Conservation (phyloP, 148 eudicot species). For the Heliosperma pusillum region DNA sequence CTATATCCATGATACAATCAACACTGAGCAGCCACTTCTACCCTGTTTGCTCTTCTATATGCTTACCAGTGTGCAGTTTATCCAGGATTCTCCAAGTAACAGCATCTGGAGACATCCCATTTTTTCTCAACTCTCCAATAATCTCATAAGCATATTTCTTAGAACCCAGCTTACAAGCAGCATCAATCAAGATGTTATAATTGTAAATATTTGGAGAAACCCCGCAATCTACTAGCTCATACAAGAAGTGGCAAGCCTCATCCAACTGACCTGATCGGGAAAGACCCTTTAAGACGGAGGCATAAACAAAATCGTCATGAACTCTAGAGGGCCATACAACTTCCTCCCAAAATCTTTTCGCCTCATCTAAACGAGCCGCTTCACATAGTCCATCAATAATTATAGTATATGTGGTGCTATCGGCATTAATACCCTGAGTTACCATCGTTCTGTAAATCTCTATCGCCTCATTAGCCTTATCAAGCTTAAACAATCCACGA, state of each 20-base stretch:
- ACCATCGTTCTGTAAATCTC: conserved; percentile 45
- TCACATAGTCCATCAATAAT: conserved; percentile 69
- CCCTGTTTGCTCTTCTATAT: background rate
- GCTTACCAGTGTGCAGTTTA: conserved; percentile 44
- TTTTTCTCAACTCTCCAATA: conserved; percentile 86
- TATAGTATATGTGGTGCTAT: conserved; percentile 56
- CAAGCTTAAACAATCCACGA: conserved; percentile 55
- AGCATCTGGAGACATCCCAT: conserved; percentile 78
- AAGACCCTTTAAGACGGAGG: conserved; percentile 76
- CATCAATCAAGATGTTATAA: conserved; percentile 67
- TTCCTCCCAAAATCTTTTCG: conserved; percentile 67
- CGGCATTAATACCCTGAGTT: conserved; percentile 43
- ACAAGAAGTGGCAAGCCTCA: conserved; percentile 77
- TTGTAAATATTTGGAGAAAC: conserved; percentile 53
- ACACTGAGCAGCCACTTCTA: background rate
- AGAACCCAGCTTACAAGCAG: conserved; percentile 65
- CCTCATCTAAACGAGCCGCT: conserved; percentile 47
- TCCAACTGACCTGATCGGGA: conserved; percentile 48
- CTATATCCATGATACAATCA: background rate
- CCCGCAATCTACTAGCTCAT: conserved; percentile 81
- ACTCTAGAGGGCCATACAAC: conserved; percentile 73
- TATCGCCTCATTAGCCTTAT: conserved; percentile 52
- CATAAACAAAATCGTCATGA: conserved; percentile 74
- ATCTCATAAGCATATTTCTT: conserved; percentile 83
- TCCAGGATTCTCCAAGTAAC: conserved; percentile 77